Conservation (phyloP, 352 stramenopile genomes). For the Elongisporangium anandrum region DNA sequence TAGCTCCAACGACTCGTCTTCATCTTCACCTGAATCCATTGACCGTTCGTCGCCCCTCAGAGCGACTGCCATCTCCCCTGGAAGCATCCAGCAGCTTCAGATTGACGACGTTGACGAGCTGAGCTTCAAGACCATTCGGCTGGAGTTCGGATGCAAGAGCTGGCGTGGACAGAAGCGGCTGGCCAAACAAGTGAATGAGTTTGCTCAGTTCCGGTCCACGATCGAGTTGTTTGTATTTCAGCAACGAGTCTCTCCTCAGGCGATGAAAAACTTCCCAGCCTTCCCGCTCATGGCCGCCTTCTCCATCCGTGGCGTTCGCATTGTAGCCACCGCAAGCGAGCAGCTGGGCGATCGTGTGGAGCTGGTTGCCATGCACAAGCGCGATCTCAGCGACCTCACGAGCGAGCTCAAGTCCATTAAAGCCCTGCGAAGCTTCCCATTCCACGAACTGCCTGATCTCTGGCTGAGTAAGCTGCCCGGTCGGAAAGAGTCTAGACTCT, state of each 20-base stretch:
- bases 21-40: slow-evolving; percentile 22
- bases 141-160: slow-evolving; percentile 61
- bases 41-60: not conserved
- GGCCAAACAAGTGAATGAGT: slow-evolving; percentile 35
- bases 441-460: slow-evolving; percentile 54
- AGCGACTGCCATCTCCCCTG: not conserved
- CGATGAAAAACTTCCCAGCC: slow-evolving; percentile 36
- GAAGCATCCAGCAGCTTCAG: slow-evolving; percentile 3
- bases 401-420: slow-evolving; percentile 39
- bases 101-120: slow-evolving; percentile 47
- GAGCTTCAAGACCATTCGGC: slow-evolving; percentile 44
- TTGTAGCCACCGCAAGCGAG: slow-evolving; percentile 47
- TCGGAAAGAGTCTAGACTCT: slow-evolving; percentile 34
- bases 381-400: slow-evolving; percentile 40
- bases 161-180: slow-evolving; percentile 70
- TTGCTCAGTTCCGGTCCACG: slow-evolving; percentile 49
- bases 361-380: slow-evolving; percentile 36
- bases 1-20: slow-evolving; percentile 17
- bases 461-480: slow-evolving; percentile 37
- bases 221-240: slow-evolving; percentile 46
- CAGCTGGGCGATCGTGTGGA: slow-evolving; percentile 30
- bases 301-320: slow-evolving; percentile 43
- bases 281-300: slow-evolving; percentile 62
- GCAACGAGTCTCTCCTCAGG: slow-evolving; percentile 22
- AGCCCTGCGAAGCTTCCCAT: slow-evolving; percentile 58